phyloP scores from a whole-genome alignment of 2,329 filamentous ascomycete species.

The Orbilia brochopaga region DNA sequence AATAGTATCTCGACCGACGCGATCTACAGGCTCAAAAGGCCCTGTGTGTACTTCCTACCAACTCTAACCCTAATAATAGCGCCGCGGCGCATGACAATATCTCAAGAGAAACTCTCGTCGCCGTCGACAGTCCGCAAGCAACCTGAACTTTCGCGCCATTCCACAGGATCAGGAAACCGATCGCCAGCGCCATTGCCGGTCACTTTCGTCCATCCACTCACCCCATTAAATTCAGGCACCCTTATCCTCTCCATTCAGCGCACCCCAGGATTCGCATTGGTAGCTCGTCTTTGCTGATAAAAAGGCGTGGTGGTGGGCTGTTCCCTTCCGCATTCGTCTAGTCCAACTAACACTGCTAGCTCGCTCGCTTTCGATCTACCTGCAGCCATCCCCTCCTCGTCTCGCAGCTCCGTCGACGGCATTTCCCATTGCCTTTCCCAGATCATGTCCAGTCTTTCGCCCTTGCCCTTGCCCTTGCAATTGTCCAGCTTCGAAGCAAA shows the following conservation, averaged over 20 bases:
- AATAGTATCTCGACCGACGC: slow-evolving; percentile 15
- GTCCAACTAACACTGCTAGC: slow-evolving; percentile 26
- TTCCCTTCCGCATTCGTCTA: slow-evolving; percentile 40
- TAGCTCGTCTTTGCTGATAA: not conserved
- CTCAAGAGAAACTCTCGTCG: slow-evolving; percentile 16
- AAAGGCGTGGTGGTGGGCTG: slow-evolving; percentile 15
- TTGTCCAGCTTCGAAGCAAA: slow-evolving; percentile 13
- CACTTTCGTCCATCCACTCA: not conserved
- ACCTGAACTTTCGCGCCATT: slow-evolving; percentile 27
- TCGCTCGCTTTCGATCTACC: slow-evolving; percentile 49
- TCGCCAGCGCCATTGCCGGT: slow-evolving; percentile 18
- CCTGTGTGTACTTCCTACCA: slow-evolving; percentile 7
- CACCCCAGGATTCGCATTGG: not conserved
- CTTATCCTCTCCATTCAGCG: too few species aligned
- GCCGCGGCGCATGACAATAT: not conserved
- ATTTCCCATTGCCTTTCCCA: slow-evolving; percentile 1
- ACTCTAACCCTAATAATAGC: slow-evolving; percentile 16
- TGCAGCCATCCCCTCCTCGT: slow-evolving; percentile 26
- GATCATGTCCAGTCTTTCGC: not conserved
- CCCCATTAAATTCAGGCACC: too few species aligned
- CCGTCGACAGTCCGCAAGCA: slow-evolving; percentile 47
- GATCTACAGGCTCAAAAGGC: slow-evolving; percentile 17
- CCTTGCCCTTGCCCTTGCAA: slow-evolving; percentile 18
- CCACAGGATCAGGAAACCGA: slow-evolving; percentile 40
- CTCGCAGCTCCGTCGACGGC: slow-evolving; percentile 39